Conservation (phyloP, 768 basidiomycete genomes). For the Pisolithus albus region DNA sequence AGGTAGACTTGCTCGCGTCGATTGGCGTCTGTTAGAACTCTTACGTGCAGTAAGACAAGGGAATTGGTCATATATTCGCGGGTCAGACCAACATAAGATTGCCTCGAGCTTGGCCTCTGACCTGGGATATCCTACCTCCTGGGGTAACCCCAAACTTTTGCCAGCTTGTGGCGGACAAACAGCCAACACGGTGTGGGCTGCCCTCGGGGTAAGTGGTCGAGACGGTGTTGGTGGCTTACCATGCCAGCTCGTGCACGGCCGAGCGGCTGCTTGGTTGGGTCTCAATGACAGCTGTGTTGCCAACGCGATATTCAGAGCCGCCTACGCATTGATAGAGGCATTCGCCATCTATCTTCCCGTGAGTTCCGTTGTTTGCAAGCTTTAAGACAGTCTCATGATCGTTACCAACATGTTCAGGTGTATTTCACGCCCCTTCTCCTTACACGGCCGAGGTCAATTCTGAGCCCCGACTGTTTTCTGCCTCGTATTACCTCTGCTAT, state of each 20-base stretch:
- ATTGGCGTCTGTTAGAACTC: constrained; percentile 47
- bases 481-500: constrained; percentile 41
- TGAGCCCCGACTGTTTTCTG: constrained; percentile 37
- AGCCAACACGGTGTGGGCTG: constrained; percentile 50
- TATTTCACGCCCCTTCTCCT: constrained; percentile 64
- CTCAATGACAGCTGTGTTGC: constrained; percentile 51
- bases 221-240: constrained; percentile 62
- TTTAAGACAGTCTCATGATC: too few relatives aligned
- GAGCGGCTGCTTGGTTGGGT: constrained; percentile 40
- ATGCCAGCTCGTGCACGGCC: constrained; percentile 67
- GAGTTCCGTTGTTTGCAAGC: constrained; percentile 19
- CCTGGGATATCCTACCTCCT: constrained; percentile 51
- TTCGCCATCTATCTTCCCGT: constrained; percentile 68
- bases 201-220: constrained; percentile 47
- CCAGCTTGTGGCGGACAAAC: constrained; percentile 55
- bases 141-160: constrained; percentile 55
- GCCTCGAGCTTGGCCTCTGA: constrained; percentile 43
- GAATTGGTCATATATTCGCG: constrained; percentile 52
- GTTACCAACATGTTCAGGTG: constrained; percentile 35
- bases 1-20: constrained; percentile 58
- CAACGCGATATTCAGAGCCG: constrained; percentile 49
- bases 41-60: constrained; percentile 49
- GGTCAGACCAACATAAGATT: constrained; percentile 35
- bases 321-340: constrained; percentile 55
- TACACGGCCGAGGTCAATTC: constrained; percentile 47